A percentile compares a stretch with the other conserved stretches of the same genome.
Evolutionary conservation across 2,329 filamentous ascomycete genomes (phyloP).

Genomic region (Ceratocystis papillata): DNA sequence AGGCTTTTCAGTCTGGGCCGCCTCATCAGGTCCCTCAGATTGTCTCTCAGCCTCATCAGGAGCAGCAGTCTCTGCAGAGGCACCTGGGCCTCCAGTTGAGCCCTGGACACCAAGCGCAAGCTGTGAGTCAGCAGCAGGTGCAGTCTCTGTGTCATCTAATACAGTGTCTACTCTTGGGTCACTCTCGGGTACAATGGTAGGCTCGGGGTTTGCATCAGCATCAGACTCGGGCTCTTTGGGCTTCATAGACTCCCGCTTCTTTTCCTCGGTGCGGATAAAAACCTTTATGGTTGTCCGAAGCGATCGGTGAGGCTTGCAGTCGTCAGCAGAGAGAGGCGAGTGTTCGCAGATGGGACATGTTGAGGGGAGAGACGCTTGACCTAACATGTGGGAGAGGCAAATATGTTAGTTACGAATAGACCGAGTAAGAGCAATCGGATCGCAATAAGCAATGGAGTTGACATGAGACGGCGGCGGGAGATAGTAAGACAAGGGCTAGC

Average conservation of each 20-base stretch:
- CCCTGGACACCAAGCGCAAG: neutral
- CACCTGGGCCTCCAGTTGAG: neutral
- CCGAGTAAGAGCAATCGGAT: too few relatives aligned
- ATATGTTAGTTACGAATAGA: constrained; percentile 10
- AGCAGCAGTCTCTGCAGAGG: neutral
- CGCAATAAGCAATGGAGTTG: too few relatives aligned
- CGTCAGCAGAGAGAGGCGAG: constrained; percentile 70
- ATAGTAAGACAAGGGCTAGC: constrained; percentile 18
- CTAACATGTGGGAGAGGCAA: constrained; percentile 34
- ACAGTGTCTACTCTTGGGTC: constrained; percentile 8
- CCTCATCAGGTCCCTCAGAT: neutral
- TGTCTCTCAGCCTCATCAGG: constrained; percentile 17
- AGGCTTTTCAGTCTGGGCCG: constrained; percentile 11
- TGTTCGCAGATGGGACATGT: constrained; percentile 92
- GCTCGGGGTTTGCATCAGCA: constrained; percentile 17
- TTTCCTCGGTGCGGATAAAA: constrained; percentile 81
- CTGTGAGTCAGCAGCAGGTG: neutral
- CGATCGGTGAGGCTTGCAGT: constrained; percentile 80
- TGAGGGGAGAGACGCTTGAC: constrained; percentile 63
- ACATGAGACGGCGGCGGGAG: constrained; percentile 15
- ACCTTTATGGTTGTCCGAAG: constrained; percentile 87
- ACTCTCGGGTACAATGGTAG: constrained; percentile 27
- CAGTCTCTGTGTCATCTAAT: constrained; percentile 15
- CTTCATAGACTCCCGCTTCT: constrained; percentile 63
- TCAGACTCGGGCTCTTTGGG: constrained; percentile 35